phyloP scores from a whole-genome alignment of 2,329 filamentous ascomycete genomes.

The Fusarium poae region DNA sequence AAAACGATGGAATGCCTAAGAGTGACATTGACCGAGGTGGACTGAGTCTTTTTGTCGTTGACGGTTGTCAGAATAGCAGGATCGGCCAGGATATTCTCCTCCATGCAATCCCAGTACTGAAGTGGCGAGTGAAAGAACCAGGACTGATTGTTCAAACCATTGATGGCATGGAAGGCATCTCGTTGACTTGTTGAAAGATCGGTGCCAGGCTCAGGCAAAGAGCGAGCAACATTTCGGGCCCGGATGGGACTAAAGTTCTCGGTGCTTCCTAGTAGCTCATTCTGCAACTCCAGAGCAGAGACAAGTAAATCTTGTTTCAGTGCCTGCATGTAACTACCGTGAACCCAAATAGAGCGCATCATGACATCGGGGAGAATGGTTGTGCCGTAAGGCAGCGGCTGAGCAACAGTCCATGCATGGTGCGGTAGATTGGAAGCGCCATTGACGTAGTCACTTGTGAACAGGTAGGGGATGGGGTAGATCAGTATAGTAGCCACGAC shows the following conservation, averaged over 20 bases:
- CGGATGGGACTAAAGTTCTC: slow-evolving; percentile 66
- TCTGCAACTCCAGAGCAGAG: slow-evolving; percentile 76
- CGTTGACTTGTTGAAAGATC: slow-evolving; percentile 62
- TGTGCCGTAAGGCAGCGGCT: slow-evolving; percentile 68
- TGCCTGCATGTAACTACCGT: slow-evolving; percentile 84
- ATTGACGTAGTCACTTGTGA: slow-evolving; percentile 77
- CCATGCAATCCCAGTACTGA: slow-evolving; percentile 82
- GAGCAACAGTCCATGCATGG: slow-evolving; percentile 84
- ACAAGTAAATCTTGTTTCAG: slow-evolving; percentile 74
- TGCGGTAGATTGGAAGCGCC: slow-evolving; percentile 79
- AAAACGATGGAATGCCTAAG: slow-evolving; percentile 84
- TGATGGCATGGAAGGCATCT: slow-evolving; percentile 69
- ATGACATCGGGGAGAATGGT: slow-evolving; percentile 75
- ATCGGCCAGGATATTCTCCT: slow-evolving; percentile 69
- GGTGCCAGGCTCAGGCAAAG: slow-evolving; percentile 48
- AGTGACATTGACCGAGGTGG: slow-evolving; percentile 78
- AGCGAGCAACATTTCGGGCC: slow-evolving; percentile 47
- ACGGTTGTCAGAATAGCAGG: slow-evolving; percentile 75
- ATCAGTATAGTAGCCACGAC: slow-evolving; percentile 76
- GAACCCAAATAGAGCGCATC: slow-evolving; percentile 85
- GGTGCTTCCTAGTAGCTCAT: slow-evolving; percentile 74
- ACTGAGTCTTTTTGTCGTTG: slow-evolving; percentile 71
- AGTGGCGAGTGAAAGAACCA: slow-evolving; percentile 88
- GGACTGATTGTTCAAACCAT: slow-evolving; percentile 71
- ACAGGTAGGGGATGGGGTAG: slow-evolving; percentile 82